These are phyloP conservation scores for Dipteronia sinensis DNA, from an alignment of 345 rosid genomes.

Conservation along the genomic window DNA sequence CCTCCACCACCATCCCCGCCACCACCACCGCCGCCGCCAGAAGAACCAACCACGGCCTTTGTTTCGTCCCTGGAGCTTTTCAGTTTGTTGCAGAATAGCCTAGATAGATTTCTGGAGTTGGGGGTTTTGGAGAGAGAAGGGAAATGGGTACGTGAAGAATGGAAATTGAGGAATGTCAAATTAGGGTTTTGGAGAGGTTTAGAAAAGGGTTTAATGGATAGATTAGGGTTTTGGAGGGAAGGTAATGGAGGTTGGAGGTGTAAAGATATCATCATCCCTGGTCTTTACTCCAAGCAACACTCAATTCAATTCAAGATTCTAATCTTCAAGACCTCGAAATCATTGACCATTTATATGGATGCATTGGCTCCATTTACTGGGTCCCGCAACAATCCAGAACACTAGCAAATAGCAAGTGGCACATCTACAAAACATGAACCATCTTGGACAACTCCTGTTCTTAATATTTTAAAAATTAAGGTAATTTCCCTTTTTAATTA, in stretches of 20 bases:
- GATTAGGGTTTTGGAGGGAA: conserved; percentile 32
- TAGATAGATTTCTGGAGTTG: conserved; percentile 26
- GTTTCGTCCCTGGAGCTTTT: conserved; percentile 59
- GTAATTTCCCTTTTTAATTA: too few relatives aligned
- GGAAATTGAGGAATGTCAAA: conserved; percentile 13
- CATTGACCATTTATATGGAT: not conserved
- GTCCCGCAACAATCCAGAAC: not conserved
- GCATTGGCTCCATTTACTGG: not conserved
- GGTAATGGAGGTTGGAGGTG: conserved; percentile 29
- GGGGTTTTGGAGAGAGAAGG: conserved; percentile 10
- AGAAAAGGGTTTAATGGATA: conserved; percentile 8
- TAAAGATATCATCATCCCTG: conserved; percentile 39
- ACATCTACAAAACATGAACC: too few relatives aligned
- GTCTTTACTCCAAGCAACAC: not conserved
- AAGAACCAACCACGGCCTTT: conserved; percentile 39
- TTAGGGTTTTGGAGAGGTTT: conserved; percentile 21
- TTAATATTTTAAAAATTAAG: too few relatives aligned
- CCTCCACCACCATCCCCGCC: conserved; percentile 50
- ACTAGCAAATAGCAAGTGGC: too few relatives aligned
- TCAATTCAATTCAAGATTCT: not conserved
- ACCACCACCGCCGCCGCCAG: conserved; percentile 29
- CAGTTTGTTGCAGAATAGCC: conserved; percentile 27
- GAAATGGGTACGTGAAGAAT: conserved; percentile 14
- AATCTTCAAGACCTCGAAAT: not conserved
- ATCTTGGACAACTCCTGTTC: too few relatives aligned